Conservation (phyloP, 2,329 filamentous ascomycete species). For the Torrubiellomyces zombiae region DNA sequence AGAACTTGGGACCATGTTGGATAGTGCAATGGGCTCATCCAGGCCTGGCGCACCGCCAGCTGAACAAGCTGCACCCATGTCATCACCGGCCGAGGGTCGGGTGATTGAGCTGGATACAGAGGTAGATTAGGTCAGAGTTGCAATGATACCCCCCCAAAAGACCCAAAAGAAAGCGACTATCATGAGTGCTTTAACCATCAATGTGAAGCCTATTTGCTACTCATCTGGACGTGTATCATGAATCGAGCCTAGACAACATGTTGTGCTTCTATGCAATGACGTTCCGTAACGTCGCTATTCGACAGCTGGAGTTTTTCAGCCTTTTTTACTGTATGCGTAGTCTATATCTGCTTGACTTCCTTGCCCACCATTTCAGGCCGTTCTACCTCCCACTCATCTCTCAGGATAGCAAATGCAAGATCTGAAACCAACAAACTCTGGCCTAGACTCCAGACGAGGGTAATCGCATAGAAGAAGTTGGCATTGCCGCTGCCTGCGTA, state of each 20-base stretch:
- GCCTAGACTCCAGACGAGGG: slow-evolving; percentile 90
- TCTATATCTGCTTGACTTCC: slow-evolving; percentile 67
- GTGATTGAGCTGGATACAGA: slow-evolving; percentile 20
- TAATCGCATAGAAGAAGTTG: slow-evolving; percentile 99
- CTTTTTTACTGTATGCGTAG: slow-evolving; percentile 7
- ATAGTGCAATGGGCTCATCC: slow-evolving; percentile 15
- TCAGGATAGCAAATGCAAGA: slow-evolving; percentile 68
- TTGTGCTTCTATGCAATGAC: too few relatives aligned
- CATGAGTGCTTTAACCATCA: too few relatives aligned
- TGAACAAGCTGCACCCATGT: slow-evolving; percentile 2
- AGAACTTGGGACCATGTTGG: slow-evolving; percentile 28
- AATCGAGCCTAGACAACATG: too few relatives aligned
- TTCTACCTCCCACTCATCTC: slow-evolving; percentile 90
- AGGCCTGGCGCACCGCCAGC: slow-evolving; percentile 6
- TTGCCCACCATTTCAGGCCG: slow-evolving; percentile 80
- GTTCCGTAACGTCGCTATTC: too few relatives aligned
- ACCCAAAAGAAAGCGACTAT: neutral
- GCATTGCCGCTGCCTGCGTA: slow-evolving; percentile 96
- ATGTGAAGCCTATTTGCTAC: too few relatives aligned
- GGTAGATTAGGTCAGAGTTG: slow-evolving; percentile 11
- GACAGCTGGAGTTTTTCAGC: too few relatives aligned
- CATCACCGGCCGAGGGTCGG: slow-evolving; percentile 8
- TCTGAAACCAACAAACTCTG: slow-evolving; percentile 78
- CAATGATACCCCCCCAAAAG: too few relatives aligned
- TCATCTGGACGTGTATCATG: too few relatives aligned